Base-by-base conservation (phyloP, 140 eudicot species). In the Eryngium alpinum region DNA sequence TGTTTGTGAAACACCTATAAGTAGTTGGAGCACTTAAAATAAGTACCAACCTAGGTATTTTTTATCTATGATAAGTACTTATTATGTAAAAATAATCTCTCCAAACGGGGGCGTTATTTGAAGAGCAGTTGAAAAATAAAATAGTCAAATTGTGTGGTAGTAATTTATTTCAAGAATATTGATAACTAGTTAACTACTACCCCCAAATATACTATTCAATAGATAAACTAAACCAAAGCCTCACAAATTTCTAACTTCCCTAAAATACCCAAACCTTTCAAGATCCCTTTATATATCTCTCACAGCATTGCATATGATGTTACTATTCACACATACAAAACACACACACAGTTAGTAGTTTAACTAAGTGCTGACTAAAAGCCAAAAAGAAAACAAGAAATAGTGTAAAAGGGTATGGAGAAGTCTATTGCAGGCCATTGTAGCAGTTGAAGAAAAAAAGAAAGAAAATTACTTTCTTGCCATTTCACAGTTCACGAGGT, bases 401-500 rank as follows among this genome's bases (percentile, higher is more conserved):
- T 38, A 38, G 46, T 38, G 46, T 53, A 53, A 53, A 69, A 69
- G 75, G 75, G 9, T 38, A n/a, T 38, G 75, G 9, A 69, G 79
- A 1, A 5, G 16, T 44, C 16, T 50, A 25, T 80, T 18, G 53
- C 38, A 69, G 15, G 69, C 69, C 77, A 80, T 80, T 80, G 66
- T 51, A 69, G 83, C 78, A 66, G 83, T 69, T 31, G 66, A 49
- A 50, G 29, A 21, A 80, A 67, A 70, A 28, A 49, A 22, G 66
- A 49, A 22, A 11, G 6, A 34, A 67, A 46, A 0, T 16, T 24
- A 17, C 1, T 67, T 67, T 52, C 83, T 69, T 76, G 21, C 69
- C 82, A 60, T 31, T 31, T 50, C 77, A 69, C 72, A 24, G 18
- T 53, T 80, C 77, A 67, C 46, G 65, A 19, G 66, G 66, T 28